Percentiles rank a stretch among this genome's conserved stretches.
Evolutionary conservation across 1,139 yeast genomes (phyloP).

Genomic region (Blastobotrys raffinosifermentans): DNA sequence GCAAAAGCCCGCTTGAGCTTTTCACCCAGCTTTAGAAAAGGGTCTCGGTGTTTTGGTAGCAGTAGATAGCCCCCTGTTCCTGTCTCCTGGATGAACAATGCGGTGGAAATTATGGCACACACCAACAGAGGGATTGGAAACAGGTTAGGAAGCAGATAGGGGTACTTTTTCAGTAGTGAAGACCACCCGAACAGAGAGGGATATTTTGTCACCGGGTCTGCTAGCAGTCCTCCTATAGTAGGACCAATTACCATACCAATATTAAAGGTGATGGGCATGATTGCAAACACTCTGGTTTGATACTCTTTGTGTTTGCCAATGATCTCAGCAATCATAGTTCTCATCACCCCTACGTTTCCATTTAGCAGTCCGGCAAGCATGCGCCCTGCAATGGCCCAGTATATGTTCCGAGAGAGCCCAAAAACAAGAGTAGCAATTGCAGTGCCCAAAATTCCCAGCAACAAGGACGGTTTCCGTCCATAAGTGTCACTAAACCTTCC

Average conservation of each 20-base stretch:
- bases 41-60: slow-evolving; percentile 48
- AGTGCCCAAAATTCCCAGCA: slow-evolving; percentile 49
- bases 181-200: slow-evolving; percentile 21
- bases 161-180: slow-evolving; percentile 38
- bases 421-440: slow-evolving; percentile 42
- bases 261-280: slow-evolving; percentile 52
- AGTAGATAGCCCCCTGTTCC: slow-evolving; percentile 40
- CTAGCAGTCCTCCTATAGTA: slow-evolving; percentile 31
- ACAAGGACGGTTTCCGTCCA: slow-evolving; percentile 50
- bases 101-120: slow-evolving; percentile 37
- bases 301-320: slow-evolving; percentile 46
- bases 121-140: slow-evolving; percentile 40
- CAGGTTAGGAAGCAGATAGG: slow-evolving; percentile 56
- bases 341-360: slow-evolving; percentile 54
- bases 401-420: slow-evolving; percentile 48
- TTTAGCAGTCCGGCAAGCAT: slow-evolving; percentile 49
- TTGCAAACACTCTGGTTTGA: slow-evolving; percentile 55
- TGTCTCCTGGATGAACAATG: slow-evolving; percentile 56
- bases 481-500: slow-evolving; percentile 47
- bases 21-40: slow-evolving; percentile 29
- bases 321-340: slow-evolving; percentile 56
- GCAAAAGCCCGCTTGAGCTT: slow-evolving; percentile 9
- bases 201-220: slow-evolving; percentile 30
- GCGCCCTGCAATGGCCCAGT: slow-evolving; percentile 48
- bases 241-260: slow-evolving; percentile 55